Evolutionary conservation across 352 stramenopile genomes (phyloP), one percentile per base, ranked within the genome.

Genomic region (Globisporangium middletonii): DNA sequence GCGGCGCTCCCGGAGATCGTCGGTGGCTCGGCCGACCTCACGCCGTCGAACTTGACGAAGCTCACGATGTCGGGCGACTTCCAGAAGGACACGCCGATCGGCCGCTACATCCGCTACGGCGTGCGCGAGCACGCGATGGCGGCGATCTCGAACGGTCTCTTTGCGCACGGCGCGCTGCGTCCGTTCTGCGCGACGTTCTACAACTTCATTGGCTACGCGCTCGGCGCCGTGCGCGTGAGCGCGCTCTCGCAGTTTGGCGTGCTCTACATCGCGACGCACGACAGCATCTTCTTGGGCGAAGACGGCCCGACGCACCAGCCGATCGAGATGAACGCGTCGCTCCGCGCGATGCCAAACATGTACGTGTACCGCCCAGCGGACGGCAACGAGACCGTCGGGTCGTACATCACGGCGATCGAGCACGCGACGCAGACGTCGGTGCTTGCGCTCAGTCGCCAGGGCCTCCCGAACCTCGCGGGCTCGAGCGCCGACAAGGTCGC

Each of bases 121-220:
- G 95, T 99, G 53, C 87, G 97, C 59, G 97, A 99, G 77, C 97
- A 99, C 75, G 97, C 75, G 50, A 99, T 99, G 97, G 91, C 92
- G 42, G 94, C 97, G 19, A 97, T 99, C 62, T 97, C 77, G 60
- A 99, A 99, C 74, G 97, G 97, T 68, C 83, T 99, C 54, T 98
- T 97, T 75, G 95, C 97, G 11, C 98, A 99, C 75, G 97, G 97
- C 56, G 95, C 90, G 49, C 77, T 98, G 49, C 90, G 90, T 79
- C 97, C 97, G 46, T 99, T 99, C 81, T 98, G 96, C 77, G 97
- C 97, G 48, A 99, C 97, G 42, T 99, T 99, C 79, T 96, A 99
- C 71, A 98, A 98, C 80, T 99, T 99, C 81, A 97, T 98, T 64
- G 96, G 96, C 55, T 99, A 99, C 71, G 95, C 92, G 19, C 67